These are phyloP conservation scores for Gossypium aridum DNA, from an alignment of 441 rosid species.

Conservation along the genomic window DNA sequence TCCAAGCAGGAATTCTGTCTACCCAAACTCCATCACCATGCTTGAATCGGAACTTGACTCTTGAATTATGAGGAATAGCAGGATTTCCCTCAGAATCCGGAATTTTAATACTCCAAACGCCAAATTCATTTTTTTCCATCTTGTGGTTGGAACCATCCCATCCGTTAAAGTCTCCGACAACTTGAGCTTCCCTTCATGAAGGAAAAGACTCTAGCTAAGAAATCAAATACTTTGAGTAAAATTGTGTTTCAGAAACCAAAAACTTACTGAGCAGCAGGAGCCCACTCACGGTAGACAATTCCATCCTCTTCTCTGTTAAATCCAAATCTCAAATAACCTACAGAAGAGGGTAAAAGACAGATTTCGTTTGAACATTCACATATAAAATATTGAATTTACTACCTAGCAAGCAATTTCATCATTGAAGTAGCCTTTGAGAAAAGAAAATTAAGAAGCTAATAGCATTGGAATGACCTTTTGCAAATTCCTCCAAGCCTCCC, in stretches of 20 bases:
- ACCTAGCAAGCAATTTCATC: background rate
- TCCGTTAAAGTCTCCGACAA: slow-evolving; percentile 79
- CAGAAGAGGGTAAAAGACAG: slow-evolving; percentile 8
- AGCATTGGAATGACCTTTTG: slow-evolving; percentile 42
- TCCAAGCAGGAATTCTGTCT: slow-evolving; percentile 84
- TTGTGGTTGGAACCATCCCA: slow-evolving; percentile 74
- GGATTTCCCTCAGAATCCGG: slow-evolving; percentile 53
- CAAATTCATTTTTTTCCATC: slow-evolving; percentile 73
- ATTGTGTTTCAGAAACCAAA: slow-evolving; percentile 2
- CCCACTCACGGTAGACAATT: slow-evolving; percentile 80
- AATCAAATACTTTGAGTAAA: slow-evolving; percentile 6
- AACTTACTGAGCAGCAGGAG: slow-evolving; percentile 82
- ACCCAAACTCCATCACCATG: slow-evolving; percentile 55
- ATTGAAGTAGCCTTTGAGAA: background rate
- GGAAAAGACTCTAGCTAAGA: slow-evolving; percentile 16
- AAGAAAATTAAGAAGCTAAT: slow-evolving; percentile 5
- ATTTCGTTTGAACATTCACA: background rate
- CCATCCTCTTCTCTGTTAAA: slow-evolving; percentile 56
- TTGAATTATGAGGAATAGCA: slow-evolving; percentile 71
- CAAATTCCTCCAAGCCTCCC: slow-evolving; percentile 68
- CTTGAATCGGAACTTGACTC: slow-evolving; percentile 71
- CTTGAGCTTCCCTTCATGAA: slow-evolving; percentile 61
- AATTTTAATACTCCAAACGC: slow-evolving; percentile 70
- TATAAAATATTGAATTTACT: background rate
- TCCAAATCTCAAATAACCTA: slow-evolving; percentile 75